Base-by-base conservation (phyloP, 768 basidiomycete species). In the Suillus discolor region DNA sequence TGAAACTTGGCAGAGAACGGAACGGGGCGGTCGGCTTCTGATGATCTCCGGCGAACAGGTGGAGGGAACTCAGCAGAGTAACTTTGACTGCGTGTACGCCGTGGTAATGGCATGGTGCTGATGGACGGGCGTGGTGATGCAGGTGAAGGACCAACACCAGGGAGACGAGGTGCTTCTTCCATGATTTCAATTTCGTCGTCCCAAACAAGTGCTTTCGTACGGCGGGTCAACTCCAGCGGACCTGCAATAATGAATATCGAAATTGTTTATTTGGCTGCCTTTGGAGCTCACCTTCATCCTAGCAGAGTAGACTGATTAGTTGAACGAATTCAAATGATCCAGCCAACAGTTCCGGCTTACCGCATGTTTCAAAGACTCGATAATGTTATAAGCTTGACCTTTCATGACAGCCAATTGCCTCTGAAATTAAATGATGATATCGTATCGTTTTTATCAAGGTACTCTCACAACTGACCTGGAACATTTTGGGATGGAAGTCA, bases 341-440 rank as follows among this genome's bases (percentile, higher is more conserved):
- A 54, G 38, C 28, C n/a, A 71, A 63, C 38, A 44, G 59, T 34
- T 23, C 15, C 18, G 12, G 82, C 89, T 74, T 73, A 93, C 92
- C 23, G 80, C 73, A 73, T 95, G 93, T 70, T 84, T 89, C 61
- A 95, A 78, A 2, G 92, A 94, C 74, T 95, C 91, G 2, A 96
- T 84, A 44, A 96, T 90, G 70, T 96, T 95, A 86, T 90, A 94
- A 49, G 92, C 94, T 74, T 96, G 94, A 15, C 93, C 94, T 79
- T 96, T 96, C 66, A 97, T 90, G 6, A 97, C 93, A n/a, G 93
- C 90, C 64, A 96, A 78, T 83, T 97, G 95, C 66, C 90, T 83
- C 90, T 92, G 72, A 51, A 64, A 34, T 59, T 13, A 57, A 39
- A 34, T 31, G 25, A 59, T 41, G 18, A 59, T 62, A 41, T 70